Conservation (phyloP, 768 basidiomycete species). For the Pulveroboletus sp. region DNA sequence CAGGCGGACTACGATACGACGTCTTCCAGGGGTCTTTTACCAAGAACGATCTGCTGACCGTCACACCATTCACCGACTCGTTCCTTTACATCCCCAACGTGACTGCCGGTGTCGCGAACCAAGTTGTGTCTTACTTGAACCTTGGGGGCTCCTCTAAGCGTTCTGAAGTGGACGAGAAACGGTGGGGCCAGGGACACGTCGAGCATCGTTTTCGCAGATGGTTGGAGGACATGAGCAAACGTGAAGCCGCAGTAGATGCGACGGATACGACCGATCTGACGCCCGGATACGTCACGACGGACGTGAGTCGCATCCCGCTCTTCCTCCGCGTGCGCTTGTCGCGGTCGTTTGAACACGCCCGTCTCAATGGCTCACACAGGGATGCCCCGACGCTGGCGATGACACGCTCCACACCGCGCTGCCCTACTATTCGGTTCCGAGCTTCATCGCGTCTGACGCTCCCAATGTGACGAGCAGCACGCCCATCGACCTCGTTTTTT, state of each 20-base stretch:
- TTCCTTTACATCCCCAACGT: slow-evolving; percentile 62
- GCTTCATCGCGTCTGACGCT: slow-evolving; percentile 53
- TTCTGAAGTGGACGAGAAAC: slow-evolving; percentile 12
- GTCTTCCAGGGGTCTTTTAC: slow-evolving; percentile 68
- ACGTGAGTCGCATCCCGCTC: slow-evolving; percentile 40
- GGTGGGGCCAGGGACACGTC: slow-evolving; percentile 45
- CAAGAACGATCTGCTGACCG: slow-evolving; percentile 75
- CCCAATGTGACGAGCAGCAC: slow-evolving; percentile 48
- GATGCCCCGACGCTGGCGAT: slow-evolving; percentile 72
- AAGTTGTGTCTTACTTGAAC: slow-evolving; percentile 53
- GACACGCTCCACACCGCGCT: slow-evolving; percentile 62
- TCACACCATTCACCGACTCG: slow-evolving; percentile 60
- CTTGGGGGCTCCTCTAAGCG: slow-evolving; percentile 27
- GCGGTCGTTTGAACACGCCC: background rate
- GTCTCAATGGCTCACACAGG: slow-evolving; percentile 27
- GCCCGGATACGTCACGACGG: slow-evolving; percentile 69
- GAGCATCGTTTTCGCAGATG: slow-evolving; percentile 48
- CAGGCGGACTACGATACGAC: slow-evolving; percentile 62
- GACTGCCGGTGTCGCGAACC: slow-evolving; percentile 43
- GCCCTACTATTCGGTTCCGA: slow-evolving; percentile 48
- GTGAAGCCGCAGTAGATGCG: slow-evolving; percentile 21
- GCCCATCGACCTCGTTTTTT: slow-evolving; percentile 69
- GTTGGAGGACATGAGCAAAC: slow-evolving; percentile 53
- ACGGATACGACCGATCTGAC: slow-evolving; percentile 46
- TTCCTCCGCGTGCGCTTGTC: background rate